Evolutionary conservation across 352 stramenopile genomes (phyloP).

Genomic region (Globisporangium cylindrosporum): DNA sequence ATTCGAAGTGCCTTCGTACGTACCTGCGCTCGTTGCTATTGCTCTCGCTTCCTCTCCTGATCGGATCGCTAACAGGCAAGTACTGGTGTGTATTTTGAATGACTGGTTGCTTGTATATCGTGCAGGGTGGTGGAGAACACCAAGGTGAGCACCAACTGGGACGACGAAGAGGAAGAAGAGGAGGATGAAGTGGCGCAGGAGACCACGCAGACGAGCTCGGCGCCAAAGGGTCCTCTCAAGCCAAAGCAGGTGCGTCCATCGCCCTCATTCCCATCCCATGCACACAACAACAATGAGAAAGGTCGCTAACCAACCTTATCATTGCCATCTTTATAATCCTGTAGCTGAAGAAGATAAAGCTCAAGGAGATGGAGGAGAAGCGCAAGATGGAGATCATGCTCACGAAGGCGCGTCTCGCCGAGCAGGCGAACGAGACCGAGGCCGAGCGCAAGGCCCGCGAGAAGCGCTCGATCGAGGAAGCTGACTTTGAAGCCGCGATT

Average conservation of each 20-base stretch:
- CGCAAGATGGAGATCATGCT: conserved; percentile 71
- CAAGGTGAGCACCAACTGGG: conserved; percentile 59
- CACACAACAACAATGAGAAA: background rate
- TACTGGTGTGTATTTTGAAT: background rate
- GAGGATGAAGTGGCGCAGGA: conserved; percentile 34
- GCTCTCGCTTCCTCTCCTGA: background rate
- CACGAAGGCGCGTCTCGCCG: conserved; percentile 67
- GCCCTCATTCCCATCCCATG: background rate
- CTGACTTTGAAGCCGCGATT: conserved; percentile 74
- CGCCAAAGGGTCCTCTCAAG: conserved; percentile 61
- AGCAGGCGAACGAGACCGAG: conserved; percentile 62
- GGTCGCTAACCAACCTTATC: background rate
- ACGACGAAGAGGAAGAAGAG: conserved; percentile 78
- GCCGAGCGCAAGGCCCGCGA: conserved; percentile 60
- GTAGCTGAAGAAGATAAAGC: conserved; percentile 81
- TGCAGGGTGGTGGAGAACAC: conserved; percentile 33
- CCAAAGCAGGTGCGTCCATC: conserved; percentile 49
- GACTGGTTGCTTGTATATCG: conserved; percentile 1
- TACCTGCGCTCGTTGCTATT: background rate
- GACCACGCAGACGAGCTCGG: conserved; percentile 22
- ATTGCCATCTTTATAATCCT: background rate
- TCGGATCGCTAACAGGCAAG: too few species aligned
- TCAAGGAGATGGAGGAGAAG: conserved; percentile 87
- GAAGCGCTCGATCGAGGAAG: conserved; percentile 60
- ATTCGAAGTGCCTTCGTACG: conserved; percentile 64